Evolutionary conservation across 495 filamentous ascomycete species (phyloP), one percentile per base, ranked within the genome.

Genomic region (Talaromyces thailandensis): DNA sequence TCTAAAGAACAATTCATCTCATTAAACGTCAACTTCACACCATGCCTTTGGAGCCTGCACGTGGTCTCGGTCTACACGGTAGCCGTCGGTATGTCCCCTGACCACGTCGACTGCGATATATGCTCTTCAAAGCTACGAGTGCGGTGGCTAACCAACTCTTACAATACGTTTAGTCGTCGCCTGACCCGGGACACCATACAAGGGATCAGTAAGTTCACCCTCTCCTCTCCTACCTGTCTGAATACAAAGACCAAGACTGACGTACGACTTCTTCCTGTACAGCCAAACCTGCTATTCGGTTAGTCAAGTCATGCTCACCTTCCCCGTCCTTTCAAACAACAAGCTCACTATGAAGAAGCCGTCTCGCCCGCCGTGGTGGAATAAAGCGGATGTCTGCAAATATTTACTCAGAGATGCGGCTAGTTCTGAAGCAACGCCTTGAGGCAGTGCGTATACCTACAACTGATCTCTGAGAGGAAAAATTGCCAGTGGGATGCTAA

Each of bases 341-440:
- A 53, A 21, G 16, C 28, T 56, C 24, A 26, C 25, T 21, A 29
- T 21, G 35, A 32, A 3, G 63, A 60, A 93, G 90, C 53, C 89
- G 90, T 59, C 77, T 95, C 4, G 91, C 91, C 4, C 83, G 91
- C 1, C 84, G 91, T 18, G 91, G 91, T 4, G 91, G 91, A 0
- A 83, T 94, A 5, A 88, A 90, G 64, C 75, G 91, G 0, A 91
- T 95, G 18, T 87, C 84, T 0, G 78, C 65, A 0, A 63, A 57
- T 0, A 87, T 96, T n/a, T 96, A 96, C 68, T 81, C 90, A 0
- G 88, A 91, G 0, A 73, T 82, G 0, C 79, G 92, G 0, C 18
- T 18, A 0, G 83, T 76, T 0, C 29, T 95, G 1, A 85, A 82
- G 31, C 64, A 67, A 0, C 75, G 79, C 1, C 69, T 93, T 0